Evolutionary conservation across 2,329 filamentous ascomycete species (phyloP).

Genomic region (Sordariomycetes sp.): DNA sequence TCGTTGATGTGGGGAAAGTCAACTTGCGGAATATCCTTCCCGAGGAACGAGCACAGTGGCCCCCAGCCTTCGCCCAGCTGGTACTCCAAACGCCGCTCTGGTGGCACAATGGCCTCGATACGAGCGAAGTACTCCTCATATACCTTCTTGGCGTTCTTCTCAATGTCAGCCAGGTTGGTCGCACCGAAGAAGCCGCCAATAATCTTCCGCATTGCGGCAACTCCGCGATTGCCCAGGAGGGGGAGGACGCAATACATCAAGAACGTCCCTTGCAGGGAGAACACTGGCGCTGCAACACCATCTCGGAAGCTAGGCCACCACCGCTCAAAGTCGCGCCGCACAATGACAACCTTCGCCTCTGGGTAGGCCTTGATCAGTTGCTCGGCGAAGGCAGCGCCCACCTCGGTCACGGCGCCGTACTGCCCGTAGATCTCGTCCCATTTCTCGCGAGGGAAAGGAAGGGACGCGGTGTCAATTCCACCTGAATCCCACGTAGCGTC

Average conservation of each 20-base stretch:
- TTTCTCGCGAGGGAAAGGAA: constrained; percentile 13
- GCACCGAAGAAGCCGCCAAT: constrained; percentile 17
- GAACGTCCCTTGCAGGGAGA: constrained; percentile 4
- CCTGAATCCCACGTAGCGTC: constrained; percentile 4
- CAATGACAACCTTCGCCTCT: constrained; percentile 21
- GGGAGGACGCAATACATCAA: neutral
- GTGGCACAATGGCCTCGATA: constrained; percentile 15
- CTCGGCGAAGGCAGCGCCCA: constrained; percentile 15
- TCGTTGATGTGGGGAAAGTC: constrained; percentile 20
- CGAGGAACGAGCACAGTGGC: constrained; percentile 25
- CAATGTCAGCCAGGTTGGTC: constrained; percentile 9
- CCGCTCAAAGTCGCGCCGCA: constrained; percentile 17
- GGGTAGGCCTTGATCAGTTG: constrained; percentile 19
- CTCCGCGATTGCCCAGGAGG: neutral
- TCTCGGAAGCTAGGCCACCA: constrained; percentile 22
- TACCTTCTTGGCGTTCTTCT: constrained; percentile 9
- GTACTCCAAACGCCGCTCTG: constrained; percentile 17
- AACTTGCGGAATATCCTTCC: constrained; percentile 16
- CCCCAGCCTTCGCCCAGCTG: constrained; percentile 22
- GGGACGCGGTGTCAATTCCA: neutral
- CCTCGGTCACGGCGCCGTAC: constrained; percentile 18
- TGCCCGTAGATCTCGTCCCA: constrained; percentile 21
- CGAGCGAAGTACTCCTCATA: constrained; percentile 19
- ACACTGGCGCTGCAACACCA: constrained; percentile 13
- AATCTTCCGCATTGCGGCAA: constrained; percentile 11